Base-by-base conservation (phyloP, 345 rosid species). In the Erucastrum elatum region DNA sequence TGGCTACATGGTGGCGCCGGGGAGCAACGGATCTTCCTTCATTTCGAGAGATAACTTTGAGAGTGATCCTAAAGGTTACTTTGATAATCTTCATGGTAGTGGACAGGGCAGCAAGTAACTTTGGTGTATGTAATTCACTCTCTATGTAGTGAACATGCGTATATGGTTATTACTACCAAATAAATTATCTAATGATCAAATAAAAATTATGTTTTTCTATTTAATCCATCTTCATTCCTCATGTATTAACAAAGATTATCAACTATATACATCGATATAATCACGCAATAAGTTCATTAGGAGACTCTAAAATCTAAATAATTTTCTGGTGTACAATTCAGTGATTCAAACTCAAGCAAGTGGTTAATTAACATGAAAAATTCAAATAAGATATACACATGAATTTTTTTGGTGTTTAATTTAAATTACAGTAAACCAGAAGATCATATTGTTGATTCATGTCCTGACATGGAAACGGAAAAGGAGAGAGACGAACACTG, bases 41-140 rank as follows among this genome's bases (percentile, higher is more conserved):
- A 80, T 80, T 31, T 75, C 83, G 4, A 80, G 79, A 65, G 83
- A 30, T 30, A 33, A 27, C 67, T 80, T 70, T 64, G 79, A 80
- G 64, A 75, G 56, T 56, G 62, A 75, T 8, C 83, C 83, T 8
- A 80, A 80, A 70, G 67, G 75, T n/a, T 64, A 70, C 46, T 80
- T 75, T 64, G 80, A 80, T 70, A 75, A 75, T 70, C 68, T 80
- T 11, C 72, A 75, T 64, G 72, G 76, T 35, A 68, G 30, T 64
- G 76, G 81, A 34, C 81, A 53, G 60, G 72, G 66, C 51, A 73
- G 41, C 25, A 80, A 80, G 30, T 80, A 21, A 80, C 0, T 21
- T 61, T 49, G 41, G 1, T 72, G 5, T 33, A 13, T 59, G 63
- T 21, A 58, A 30, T 61, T 27, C 3, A 3, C n/a, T 2, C 17